These are phyloP conservation scores for Rhodofomes roseus DNA, from an alignment of 1,284 basidiomycete species.

Conservation along the genomic window DNA sequence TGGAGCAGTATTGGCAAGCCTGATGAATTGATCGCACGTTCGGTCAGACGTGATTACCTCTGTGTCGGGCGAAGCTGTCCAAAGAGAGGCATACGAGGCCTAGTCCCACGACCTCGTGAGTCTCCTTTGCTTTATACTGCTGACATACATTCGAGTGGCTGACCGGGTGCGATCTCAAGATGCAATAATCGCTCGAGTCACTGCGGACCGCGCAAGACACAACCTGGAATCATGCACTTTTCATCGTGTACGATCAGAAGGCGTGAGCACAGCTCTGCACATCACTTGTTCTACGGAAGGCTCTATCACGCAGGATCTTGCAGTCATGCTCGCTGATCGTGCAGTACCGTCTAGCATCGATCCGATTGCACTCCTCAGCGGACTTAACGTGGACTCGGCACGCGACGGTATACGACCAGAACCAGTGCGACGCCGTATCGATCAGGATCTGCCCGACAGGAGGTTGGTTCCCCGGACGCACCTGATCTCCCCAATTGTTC, in stretches of 20 bases:
- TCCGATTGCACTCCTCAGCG: neutral
- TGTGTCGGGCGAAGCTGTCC: neutral
- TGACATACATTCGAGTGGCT: too few relatives aligned
- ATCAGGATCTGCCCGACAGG: neutral
- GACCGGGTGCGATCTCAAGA: too few relatives aligned
- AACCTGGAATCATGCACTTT: neutral
- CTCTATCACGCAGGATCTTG: neutral
- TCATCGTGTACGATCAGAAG: neutral
- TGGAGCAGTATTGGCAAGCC: neutral
- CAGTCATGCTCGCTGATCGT: neutral
- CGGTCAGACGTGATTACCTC: neutral
- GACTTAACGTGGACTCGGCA: neutral
- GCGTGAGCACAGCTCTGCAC: neutral
- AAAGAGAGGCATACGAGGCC: neutral
- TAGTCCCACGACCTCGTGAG: neutral
- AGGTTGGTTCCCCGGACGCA: neutral
- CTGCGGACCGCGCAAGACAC: neutral
- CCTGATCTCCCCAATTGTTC: neutral
- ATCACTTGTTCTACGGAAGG: neutral
- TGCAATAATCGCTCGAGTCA: neutral
- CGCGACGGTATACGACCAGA: neutral
- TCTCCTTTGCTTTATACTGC: neutral
- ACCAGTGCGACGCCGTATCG: neutral
- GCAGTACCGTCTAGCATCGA: neutral
- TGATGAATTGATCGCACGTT: neutral